These are phyloP conservation scores for Yarrowia hollandica DNA, from an alignment of 805 yeast species.

Conservation along the genomic window DNA sequence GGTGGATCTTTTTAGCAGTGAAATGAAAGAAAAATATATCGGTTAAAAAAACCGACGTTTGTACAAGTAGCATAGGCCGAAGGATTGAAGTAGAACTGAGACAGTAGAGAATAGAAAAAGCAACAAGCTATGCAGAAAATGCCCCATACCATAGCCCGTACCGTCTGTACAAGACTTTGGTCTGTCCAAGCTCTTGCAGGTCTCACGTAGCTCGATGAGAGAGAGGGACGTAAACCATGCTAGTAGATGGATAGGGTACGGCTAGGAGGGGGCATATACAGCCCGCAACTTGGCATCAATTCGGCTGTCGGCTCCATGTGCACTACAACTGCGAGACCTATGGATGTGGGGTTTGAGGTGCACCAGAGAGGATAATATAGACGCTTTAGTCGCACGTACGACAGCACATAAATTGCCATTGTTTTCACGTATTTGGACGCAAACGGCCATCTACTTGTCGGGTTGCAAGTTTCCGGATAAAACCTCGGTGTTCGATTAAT, in stretches of 20 bases:
- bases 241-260: constrained; percentile 9
- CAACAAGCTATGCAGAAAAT: too few species aligned
- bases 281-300: background rate
- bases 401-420: too few species aligned
- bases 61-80: background rate
- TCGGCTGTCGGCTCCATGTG: background rate
- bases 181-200: background rate
- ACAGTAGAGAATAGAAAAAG: background rate
- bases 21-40: background rate
- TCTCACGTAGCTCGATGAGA: background rate
- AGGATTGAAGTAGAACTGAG: background rate
- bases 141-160: too few species aligned
- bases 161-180: too few species aligned
- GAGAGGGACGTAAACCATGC: too few species aligned
- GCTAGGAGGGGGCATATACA: constrained; percentile 11
- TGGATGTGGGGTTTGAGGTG: background rate
- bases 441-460: too few species aligned
- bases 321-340: background rate
- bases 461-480: too few species aligned
- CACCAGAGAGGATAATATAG: too few species aligned
- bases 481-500: too few species aligned
- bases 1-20: background rate
- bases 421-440: too few species aligned
- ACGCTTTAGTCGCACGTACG: too few species aligned
- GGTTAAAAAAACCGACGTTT: background rate